Percentiles rank a stretch among this genome's conserved stretches.
Evolutionary conservation across 2,329 filamentous ascomycete genomes (phyloP).

Genomic region (Colletotrichum acutatum): DNA sequence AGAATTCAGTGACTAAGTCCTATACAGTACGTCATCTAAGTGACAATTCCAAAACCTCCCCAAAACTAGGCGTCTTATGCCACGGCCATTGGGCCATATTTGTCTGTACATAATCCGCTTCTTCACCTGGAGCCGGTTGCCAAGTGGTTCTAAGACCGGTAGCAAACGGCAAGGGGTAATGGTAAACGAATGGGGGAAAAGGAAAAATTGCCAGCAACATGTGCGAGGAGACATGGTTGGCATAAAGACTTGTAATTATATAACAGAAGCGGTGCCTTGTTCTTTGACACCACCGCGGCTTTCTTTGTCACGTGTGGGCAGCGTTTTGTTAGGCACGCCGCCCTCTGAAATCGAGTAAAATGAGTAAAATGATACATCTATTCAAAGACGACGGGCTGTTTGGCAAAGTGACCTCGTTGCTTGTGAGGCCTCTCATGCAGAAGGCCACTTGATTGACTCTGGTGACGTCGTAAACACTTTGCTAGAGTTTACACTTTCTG

Average conservation of each 20-base stretch:
- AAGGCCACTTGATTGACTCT: no score
- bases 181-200: neutral
- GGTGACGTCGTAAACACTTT: no score
- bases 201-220: neutral
- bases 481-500: no score
- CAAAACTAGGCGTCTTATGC: neutral
- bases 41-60: neutral
- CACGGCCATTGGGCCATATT: neutral
- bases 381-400: no score
- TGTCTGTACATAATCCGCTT: constrained; percentile 8
- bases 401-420: neutral
- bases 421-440: neutral
- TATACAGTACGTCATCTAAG: constrained; percentile 55
- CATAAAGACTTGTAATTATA: constrained; percentile 11
- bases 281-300: neutral
- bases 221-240: neutral
- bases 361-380: neutral
- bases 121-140: neutral
- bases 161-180: neutral
- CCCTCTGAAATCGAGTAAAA: neutral
- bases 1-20: neutral
- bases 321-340: neutral
- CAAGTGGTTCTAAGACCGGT: neutral
- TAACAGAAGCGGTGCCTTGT: neutral
- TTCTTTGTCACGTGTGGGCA: neutral